Conservation (phyloP, 768 basidiomycete genomes). For the Mycena alexandri region DNA sequence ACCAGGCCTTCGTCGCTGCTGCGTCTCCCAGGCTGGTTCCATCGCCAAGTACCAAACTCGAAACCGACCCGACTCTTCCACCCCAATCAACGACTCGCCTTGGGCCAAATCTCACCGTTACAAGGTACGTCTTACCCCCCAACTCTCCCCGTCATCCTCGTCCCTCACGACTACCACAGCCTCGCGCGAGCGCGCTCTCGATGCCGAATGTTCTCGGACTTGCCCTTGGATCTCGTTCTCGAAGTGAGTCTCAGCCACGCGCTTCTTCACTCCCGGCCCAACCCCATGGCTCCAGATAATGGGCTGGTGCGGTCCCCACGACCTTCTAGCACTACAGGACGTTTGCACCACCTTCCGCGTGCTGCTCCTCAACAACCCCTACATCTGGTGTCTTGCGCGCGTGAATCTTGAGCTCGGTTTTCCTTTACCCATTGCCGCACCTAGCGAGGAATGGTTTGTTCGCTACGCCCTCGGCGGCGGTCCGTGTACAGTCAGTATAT, state of each 20-base stretch:
- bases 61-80: not conserved
- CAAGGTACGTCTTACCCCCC: not conserved
- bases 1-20: too few species aligned
- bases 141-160: not conserved
- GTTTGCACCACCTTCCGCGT: too few species aligned
- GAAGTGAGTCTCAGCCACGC: not conserved
- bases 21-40: too few species aligned
- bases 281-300: not conserved
- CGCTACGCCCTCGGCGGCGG: not conserved
- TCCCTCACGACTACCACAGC: not conserved
- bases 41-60: too few species aligned
- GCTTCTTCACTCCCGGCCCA: not conserved
- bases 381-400: conserved; percentile 9
- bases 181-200: not conserved
- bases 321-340: not conserved
- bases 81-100: conserved; percentile 1
- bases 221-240: not conserved
- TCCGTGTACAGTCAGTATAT: not conserved
- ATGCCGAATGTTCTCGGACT: not conserved
- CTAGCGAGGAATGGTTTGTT: not conserved
- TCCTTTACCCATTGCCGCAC: not conserved
- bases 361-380: not conserved
- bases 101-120: not conserved
- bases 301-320: not conserved
- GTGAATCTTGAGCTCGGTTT: not conserved